phyloP scores from a whole-genome alignment of 495 filamentous ascomycete genomes.

The Penicillium parvum region DNA sequence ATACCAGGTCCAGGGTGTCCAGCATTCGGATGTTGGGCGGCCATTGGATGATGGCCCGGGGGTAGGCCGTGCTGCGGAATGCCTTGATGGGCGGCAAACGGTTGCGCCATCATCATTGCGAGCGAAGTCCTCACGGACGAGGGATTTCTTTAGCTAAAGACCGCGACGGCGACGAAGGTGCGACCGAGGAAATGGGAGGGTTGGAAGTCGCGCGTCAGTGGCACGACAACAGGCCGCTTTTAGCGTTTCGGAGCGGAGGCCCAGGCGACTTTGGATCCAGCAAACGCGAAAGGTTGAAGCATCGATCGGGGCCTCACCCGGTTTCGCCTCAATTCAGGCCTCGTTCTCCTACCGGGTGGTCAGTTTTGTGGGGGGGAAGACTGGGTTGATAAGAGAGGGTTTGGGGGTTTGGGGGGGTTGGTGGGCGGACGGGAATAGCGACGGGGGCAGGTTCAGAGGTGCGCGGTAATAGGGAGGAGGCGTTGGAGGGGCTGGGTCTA shows the following conservation, averaged over 20 bases:
- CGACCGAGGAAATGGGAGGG: conserved; percentile 12
- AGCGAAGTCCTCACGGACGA: conserved; percentile 40
- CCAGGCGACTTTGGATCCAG: conserved; percentile 27
- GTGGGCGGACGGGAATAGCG: conserved; percentile 15
- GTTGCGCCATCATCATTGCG: conserved; percentile 69
- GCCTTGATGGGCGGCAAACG: conserved; percentile 66
- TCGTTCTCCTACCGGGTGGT: conserved; percentile 13
- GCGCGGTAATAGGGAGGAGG: conserved; percentile 27
- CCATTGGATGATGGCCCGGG: conserved; percentile 78
- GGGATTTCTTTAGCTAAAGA: conserved; percentile 17
- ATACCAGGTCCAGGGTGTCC: conserved; percentile 55
- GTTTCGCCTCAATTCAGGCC: conserved; percentile 25
- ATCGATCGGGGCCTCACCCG: conserved; percentile 29
- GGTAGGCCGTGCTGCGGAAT: conserved; percentile 72
- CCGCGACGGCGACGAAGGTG: conserved; percentile 16
- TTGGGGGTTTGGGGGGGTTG: conserved; percentile 13
- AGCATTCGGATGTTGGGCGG: conserved; percentile 64
- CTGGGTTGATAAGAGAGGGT: conserved; percentile 13
- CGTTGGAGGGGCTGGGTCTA: conserved; percentile 38
- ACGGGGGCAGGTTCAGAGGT: conserved; percentile 9
- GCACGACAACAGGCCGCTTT: conserved; percentile 38
- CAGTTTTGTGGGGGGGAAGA: conserved; percentile 12
- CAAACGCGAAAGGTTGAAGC: conserved; percentile 28
- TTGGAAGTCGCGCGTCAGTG: conserved; percentile 34
- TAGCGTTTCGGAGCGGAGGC: conserved; percentile 40